phyloP scores from a whole-genome alignment of 129 eudicot genomes.

The Flaveria bidentis region DNA sequence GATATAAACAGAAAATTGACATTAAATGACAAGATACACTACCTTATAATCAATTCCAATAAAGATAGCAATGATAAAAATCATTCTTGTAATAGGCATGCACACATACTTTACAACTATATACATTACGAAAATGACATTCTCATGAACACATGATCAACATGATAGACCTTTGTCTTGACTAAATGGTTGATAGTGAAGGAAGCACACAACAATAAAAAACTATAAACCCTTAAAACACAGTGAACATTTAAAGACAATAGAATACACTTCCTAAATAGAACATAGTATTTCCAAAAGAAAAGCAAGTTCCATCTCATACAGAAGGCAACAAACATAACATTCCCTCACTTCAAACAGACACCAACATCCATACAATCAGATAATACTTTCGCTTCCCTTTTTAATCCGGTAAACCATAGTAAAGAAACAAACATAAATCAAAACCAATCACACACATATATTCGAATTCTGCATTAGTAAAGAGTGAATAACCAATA shows the following conservation, averaged over 20 bases:
- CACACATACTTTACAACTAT: background rate
- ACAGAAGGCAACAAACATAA: background rate
- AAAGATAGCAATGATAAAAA: background rate
- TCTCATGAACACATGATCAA: background rate
- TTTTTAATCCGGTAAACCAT: background rate
- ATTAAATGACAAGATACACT: background rate
- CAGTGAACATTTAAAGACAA: background rate
- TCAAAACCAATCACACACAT: background rate
- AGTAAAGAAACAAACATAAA: too few relatives aligned
- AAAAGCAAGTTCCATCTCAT: background rate
- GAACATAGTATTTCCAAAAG: background rate
- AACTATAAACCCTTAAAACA: background rate
- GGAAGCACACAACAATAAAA: background rate
- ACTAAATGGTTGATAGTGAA: background rate
- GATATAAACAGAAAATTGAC: background rate
- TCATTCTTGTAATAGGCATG: background rate
- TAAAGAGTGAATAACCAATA: too few relatives aligned
- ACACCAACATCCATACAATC: conserved; percentile 1
- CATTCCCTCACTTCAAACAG: background rate
- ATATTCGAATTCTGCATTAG: background rate
- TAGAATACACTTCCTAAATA: background rate
- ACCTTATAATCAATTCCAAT: background rate
- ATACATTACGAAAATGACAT: background rate
- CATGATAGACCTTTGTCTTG: background rate
- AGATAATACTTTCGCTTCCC: background rate